Conservation (phyloP, 2,329 filamentous ascomycete species). For the Fusarium incarnatum region DNA sequence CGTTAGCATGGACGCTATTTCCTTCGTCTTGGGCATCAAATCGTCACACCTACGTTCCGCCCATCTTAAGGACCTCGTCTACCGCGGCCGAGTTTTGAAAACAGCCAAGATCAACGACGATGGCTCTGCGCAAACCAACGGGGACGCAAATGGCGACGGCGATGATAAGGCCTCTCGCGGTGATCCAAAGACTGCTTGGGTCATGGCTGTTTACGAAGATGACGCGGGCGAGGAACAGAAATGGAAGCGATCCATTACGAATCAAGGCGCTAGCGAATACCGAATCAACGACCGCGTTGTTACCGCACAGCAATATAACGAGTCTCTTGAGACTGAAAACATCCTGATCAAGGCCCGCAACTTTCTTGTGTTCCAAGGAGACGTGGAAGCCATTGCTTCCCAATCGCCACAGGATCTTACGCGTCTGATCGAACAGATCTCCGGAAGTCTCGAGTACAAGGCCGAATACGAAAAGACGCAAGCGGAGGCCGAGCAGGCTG, state of each 20-base stretch:
- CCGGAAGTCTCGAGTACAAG: conserved; percentile 94
- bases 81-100: conserved; percentile 92
- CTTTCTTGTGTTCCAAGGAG: conserved; percentile 97
- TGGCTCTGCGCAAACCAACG: conserved; percentile 76
- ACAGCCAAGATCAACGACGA: conserved; percentile 94
- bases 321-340: conserved; percentile 90
- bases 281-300: conserved; percentile 94
- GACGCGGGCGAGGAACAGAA: conserved; percentile 94
- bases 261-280: conserved; percentile 89
- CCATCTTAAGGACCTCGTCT: conserved; percentile 93
- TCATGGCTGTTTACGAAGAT: conserved; percentile 99
- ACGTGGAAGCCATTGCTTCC: conserved; percentile 95
- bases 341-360: conserved; percentile 98
- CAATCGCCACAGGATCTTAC: conserved; percentile 96
- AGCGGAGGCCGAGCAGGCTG: conserved; percentile 83
- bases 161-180: conserved; percentile 75
- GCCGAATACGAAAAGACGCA: conserved; percentile 93
- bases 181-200: conserved; percentile 96
- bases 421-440: conserved; percentile 95
- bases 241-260: conserved; percentile 96
- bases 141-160: conserved; percentile 70
- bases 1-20: conserved; percentile 95
- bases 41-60: conserved; percentile 97
- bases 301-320: conserved; percentile 91
- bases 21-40: conserved; percentile 98